Percentiles rank a stretch among this genome's conserved stretches.
Evolutionary conservation across 225 moss, liverwort and hornwort genomes (phyloP).

Genomic region (Pleurozium schreberi): DNA sequence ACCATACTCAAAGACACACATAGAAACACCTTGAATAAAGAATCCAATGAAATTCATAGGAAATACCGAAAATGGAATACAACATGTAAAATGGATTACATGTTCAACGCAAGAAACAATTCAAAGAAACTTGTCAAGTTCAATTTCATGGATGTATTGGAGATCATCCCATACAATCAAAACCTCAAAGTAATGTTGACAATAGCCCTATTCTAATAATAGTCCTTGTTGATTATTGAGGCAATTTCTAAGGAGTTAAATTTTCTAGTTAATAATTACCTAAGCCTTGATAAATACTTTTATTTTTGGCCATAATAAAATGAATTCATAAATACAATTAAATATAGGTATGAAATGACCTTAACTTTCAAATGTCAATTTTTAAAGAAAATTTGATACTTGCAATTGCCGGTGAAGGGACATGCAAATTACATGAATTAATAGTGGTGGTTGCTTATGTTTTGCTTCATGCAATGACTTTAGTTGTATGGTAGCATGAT

Average conservation of each 20-base stretch:
- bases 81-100: not conserved
- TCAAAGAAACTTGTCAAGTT: not conserved
- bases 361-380: fast-evolving
- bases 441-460: not conserved
- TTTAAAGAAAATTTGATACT: not conserved
- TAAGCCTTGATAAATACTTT: not conserved
- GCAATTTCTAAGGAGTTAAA: not conserved
- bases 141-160: not conserved
- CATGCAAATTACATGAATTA: not conserved
- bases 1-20: not conserved
- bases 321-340: not conserved
- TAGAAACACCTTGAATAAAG: fast-evolving
- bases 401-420: not conserved
- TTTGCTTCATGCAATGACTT: not conserved
- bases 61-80: no score
- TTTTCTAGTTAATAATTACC: not conserved
- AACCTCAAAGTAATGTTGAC: not conserved
- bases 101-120: not conserved
- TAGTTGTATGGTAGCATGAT: not conserved
- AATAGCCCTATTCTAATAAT: not conserved
- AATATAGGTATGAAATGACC: not conserved
- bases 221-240: not conserved
- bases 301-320: not conserved
- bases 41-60: not conserved
- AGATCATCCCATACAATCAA: not conserved